Percentiles rank a stretch among this genome's conserved stretches.
phyloP scores from a whole-genome alignment of 1,139 yeast genomes.

The Yamadazyma siamensis region DNA sequence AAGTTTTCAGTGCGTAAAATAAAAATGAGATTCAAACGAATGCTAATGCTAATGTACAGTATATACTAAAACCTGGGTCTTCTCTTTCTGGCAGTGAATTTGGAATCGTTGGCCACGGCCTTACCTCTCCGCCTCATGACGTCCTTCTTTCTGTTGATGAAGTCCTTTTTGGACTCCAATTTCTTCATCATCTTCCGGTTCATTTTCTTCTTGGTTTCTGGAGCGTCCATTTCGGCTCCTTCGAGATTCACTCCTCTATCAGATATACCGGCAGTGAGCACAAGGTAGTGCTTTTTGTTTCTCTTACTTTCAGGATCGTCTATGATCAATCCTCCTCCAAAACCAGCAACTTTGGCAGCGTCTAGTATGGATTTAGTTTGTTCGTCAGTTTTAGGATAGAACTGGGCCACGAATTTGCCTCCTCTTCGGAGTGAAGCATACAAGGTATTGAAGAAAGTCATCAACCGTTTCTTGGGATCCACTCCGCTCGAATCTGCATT shows the following conservation, averaged over 20 bases:
- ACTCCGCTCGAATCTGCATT: conserved; percentile 84
- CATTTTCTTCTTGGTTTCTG: conserved; percentile 39
- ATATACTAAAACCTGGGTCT: conserved; percentile 63
- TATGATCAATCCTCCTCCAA: conserved; percentile 91
- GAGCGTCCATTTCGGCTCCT: conserved; percentile 77
- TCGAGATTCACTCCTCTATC: conserved; percentile 67
- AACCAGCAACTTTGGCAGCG: conserved; percentile 93
- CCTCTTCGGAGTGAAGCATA: conserved; percentile 87
- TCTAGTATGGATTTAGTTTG: conserved; percentile 75
- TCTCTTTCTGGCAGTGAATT: conserved; percentile 92
- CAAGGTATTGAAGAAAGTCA: conserved; percentile 81
- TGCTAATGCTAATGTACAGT: too few species aligned
- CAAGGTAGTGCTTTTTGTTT: conserved; percentile 86
- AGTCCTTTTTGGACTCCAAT: conserved; percentile 74
- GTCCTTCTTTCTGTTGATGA: conserved; percentile 87
- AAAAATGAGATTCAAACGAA: too few species aligned
- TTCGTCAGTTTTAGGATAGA: conserved; percentile 86
- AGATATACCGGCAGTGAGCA: conserved; percentile 81
- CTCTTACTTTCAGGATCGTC: conserved; percentile 93
- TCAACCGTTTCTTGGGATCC: conserved; percentile 83
- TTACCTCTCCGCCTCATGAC: conserved; percentile 90
- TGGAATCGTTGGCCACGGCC: conserved; percentile 83
- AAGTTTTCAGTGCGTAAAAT: too few species aligned
- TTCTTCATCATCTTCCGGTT: conserved; percentile 53
- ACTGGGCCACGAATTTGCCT: conserved; percentile 96